These are phyloP conservation scores for Pyricularia sp. DNA, from an alignment of 2,329 filamentous ascomycete species.

Conservation along the genomic window DNA sequence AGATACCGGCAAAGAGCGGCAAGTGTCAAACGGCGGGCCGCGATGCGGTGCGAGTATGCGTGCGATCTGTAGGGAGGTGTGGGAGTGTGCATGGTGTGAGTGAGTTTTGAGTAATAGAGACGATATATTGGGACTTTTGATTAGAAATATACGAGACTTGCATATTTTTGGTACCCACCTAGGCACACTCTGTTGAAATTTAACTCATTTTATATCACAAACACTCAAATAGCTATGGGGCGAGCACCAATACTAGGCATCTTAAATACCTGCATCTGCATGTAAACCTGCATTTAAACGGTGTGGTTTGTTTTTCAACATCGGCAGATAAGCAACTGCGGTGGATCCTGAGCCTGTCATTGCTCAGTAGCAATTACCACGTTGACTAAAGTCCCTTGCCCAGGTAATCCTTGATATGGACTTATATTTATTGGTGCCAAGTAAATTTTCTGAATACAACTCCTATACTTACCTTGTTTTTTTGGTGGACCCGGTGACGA, in stretches of 20 bases:
- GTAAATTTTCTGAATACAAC: not conserved
- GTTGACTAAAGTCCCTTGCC: not conserved
- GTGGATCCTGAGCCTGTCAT: not conserved
- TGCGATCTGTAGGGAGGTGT: not conserved
- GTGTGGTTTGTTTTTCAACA: not conserved
- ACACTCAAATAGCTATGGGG: not conserved
- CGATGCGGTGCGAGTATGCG: not conserved
- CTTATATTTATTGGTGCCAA: not conserved
- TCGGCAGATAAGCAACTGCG: too few species aligned
- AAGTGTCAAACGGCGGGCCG: not conserved
- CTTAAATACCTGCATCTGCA: not conserved
- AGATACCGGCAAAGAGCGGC: not conserved
- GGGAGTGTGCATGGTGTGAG: not conserved
- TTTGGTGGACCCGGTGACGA: not conserved
- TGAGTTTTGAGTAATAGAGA: not conserved
- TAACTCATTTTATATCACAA: not conserved
- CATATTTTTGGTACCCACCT: not conserved
- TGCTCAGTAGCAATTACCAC: not conserved
- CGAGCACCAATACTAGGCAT: not conserved
- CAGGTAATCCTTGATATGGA: not conserved
- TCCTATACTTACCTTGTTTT: not conserved
- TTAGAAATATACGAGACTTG: not conserved
- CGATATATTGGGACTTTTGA: not conserved
- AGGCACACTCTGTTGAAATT: not conserved
- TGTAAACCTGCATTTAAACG: not conserved